Base-by-base conservation (phyloP, 345 rosid genomes). In the Citrus hindsii region DNA sequence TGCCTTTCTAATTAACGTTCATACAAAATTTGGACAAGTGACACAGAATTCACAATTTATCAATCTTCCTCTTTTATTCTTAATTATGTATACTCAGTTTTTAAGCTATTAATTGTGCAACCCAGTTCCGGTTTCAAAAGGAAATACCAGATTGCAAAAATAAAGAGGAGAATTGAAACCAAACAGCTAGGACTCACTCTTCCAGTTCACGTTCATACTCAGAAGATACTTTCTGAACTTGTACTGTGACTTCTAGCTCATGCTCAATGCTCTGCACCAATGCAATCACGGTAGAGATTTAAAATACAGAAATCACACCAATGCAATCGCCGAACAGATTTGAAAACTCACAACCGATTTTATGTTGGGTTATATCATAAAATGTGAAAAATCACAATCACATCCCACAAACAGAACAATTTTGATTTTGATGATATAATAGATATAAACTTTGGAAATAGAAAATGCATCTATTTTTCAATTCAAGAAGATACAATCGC, bases 131-230 rank as follows among this genome's bases (percentile, higher is more conserved):
- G n/a, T 32, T 9, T 28, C 14, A 28, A 70, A 13, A 48, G 3
- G 25, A 21, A 5, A 32, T 53, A 33, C 38, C n/a, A 70, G 37
- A 38, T 18, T 25, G 56, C 56, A 24, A 8, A 33, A 66, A 32
- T 7, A 18, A 27, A 18, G 1, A 33, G 9, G 22, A 67, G 46
- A 66, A 33, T 22, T 6, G 16, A 67, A 27, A 19, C 30, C 9
- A 30, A 59, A n/a, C 8, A 51, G 80, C 46, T 13, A 55, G 73
- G 69, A 79, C 95, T 91, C 84, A 96, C 99, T 84, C 89, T 90
- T 90, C 88, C 83, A 94, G 86, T 83, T 93, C 98, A 32, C 85
- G 86, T 78, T 94, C 98, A 73, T 92, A 91, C 72, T 86, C 89
- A 35, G 92, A 77, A 77, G 92, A 85, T 42, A 91, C 87, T 82